Percentiles rank a stretch among this genome's conserved stretches.
Evolutionary conservation across 768 basidiomycete genomes (phyloP).

Genomic region (Russula foetens): DNA sequence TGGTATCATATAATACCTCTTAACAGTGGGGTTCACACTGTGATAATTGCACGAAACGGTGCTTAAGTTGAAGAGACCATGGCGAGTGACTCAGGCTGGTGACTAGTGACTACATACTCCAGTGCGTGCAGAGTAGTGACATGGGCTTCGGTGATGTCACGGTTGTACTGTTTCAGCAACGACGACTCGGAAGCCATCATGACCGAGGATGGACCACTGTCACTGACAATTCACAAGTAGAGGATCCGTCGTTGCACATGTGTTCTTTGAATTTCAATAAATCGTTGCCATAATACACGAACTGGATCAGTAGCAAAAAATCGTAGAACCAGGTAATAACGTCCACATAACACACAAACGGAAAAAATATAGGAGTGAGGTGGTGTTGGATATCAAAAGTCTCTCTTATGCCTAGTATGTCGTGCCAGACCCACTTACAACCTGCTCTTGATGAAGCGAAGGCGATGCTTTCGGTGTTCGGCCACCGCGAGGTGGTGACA

Average conservation of each 20-base stretch:
- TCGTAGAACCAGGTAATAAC: background rate
- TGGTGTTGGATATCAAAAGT: constrained; percentile 5
- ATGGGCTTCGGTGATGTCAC: too few species aligned
- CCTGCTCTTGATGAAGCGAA: constrained; percentile 28
- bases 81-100: too few species aligned
- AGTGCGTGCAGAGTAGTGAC: too few species aligned
- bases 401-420: constrained; percentile 8
- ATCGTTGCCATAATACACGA: constrained; percentile 19
- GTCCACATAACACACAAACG: constrained; percentile 16
- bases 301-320: constrained; percentile 15
- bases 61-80: too few species aligned
- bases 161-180: too few species aligned
- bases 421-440: constrained; percentile 25
- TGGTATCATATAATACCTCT: too few species aligned
- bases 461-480: constrained; percentile 28
- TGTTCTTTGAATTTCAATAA: constrained; percentile 15
- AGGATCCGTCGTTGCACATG: background rate
- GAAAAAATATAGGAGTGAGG: constrained; percentile 12
- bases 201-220: too few species aligned
- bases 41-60: too few species aligned
- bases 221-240: too few species aligned
- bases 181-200: too few species aligned
- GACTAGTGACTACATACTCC: too few species aligned
- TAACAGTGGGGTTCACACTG: too few species aligned
- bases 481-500: constrained; percentile 26